phyloP scores from a whole-genome alignment of 345 rosid species.

The Geranium rotundifolium region DNA sequence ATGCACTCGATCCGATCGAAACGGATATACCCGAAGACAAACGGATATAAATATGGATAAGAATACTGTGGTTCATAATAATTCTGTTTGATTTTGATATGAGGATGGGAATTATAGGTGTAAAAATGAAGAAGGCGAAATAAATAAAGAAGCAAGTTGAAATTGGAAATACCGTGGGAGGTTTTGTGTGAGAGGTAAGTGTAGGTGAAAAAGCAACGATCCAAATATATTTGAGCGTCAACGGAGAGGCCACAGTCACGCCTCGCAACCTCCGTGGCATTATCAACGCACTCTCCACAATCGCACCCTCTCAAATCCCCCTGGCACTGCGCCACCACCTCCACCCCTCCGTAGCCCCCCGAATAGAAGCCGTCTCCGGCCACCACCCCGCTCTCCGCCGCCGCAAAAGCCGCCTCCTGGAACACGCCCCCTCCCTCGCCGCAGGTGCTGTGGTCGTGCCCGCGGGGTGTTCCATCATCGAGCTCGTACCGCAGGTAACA shows the following conservation, averaged over 20 bases:
- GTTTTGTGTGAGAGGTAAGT: slow-evolving; percentile 14
- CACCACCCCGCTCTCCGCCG: slow-evolving; percentile 17
- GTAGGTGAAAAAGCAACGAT: slow-evolving; percentile 44
- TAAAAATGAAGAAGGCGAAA: too few species aligned
- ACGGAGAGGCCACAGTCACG: slow-evolving; percentile 40
- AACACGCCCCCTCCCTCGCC: slow-evolving; percentile 27
- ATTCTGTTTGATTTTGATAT: too few species aligned
- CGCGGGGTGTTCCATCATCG: slow-evolving; percentile 17
- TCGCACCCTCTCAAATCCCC: slow-evolving; percentile 39
- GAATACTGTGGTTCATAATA: too few species aligned
- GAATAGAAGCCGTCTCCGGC: slow-evolving; percentile 30
- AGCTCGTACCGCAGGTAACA: slow-evolving; percentile 49
- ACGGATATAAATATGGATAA: too few species aligned
- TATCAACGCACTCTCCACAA: slow-evolving; percentile 54
- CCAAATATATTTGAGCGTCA: slow-evolving; percentile 46
- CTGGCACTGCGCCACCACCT: slow-evolving; percentile 52
- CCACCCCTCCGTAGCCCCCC: slow-evolving; percentile 4
- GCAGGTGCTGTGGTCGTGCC: slow-evolving; percentile 37
- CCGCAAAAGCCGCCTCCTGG: slow-evolving; percentile 35
- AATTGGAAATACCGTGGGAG: background rate
- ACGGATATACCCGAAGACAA: too few species aligned
- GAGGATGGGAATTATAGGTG: too few species aligned
- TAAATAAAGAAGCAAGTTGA: too few species aligned
- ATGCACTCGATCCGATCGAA: too few species aligned
- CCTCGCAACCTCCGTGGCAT: slow-evolving; percentile 31